A percentile compares a stretch with the other conserved stretches of the same genome.
phyloP scores from a whole-genome alignment of 2,329 filamentous ascomycete genomes.

The Keithomyces neogunnii region DNA sequence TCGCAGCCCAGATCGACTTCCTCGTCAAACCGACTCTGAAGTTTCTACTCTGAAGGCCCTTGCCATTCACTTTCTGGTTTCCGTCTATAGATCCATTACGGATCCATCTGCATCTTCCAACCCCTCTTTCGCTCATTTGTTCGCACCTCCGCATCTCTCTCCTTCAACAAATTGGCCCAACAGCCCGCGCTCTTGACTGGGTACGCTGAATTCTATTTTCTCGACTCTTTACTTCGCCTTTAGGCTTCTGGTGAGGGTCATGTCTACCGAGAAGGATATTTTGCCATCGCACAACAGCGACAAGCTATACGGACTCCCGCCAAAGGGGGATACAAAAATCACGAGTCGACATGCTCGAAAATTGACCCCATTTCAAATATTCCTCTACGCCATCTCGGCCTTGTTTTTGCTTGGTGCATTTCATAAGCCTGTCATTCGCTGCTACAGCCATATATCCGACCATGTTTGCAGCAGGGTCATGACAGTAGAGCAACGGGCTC shows the following conservation, averaged over 20 bases:
- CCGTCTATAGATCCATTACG: too few species aligned
- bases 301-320: neutral
- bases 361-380: conserved; percentile 13
- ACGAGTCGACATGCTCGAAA: conserved; percentile 11
- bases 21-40: too few species aligned
- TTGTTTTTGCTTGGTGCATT: conserved; percentile 19
- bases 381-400: conserved; percentile 15
- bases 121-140: too few species aligned
- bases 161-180: too few species aligned
- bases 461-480: conserved; percentile 17
- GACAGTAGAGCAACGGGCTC: conserved; percentile 36
- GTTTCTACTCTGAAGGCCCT: too few species aligned
- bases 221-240: too few species aligned
- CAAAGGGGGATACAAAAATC: neutral
- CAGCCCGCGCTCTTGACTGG: too few species aligned
- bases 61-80: too few species aligned
- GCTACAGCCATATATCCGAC: conserved; percentile 15
- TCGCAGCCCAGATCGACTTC: too few species aligned
- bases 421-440: conserved; percentile 15
- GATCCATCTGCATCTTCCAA: too few species aligned
- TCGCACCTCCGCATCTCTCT: too few species aligned
- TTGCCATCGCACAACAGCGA: conserved; percentile 1
- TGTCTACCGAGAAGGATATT: neutral
- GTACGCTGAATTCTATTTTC: too few species aligned
- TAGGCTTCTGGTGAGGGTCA: neutral